Base-by-base conservation (phyloP, 768 basidiomycete species). In the Lentinula lateritia region DNA sequence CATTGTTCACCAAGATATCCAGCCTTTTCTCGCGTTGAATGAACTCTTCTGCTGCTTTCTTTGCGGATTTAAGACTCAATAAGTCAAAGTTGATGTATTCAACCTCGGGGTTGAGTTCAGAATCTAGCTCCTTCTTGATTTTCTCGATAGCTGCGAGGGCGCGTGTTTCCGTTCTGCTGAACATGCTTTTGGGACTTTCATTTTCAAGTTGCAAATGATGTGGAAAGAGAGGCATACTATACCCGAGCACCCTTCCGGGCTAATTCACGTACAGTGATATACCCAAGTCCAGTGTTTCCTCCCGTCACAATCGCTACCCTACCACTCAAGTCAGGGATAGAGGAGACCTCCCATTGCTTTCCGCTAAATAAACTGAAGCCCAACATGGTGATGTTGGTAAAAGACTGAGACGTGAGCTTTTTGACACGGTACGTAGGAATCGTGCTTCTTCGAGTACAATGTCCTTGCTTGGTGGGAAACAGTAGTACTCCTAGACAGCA, bases 1-100 rank as follows among this genome's bases (percentile, higher is more conserved):
- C 63, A 57, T 64, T 64, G 36, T 61, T 61, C 10, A 64, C 54
- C n/a, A 64, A 43, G 28, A 64, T 61, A 55, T 64, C 63, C 20
- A 64, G 60, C 36, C 63, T 60, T 20, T 5, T 39, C 38, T 64
- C 63, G 7, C 28, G 42, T 32, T 48, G 32, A 16, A 64, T n/a
- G 23, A 64, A 61, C 48, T 61, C 43, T 46, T 64, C 53, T 10
- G 63, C 63, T 9, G 63, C 63, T 52, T 36, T 18, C 35, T 61
- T 64, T 7, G 42, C 60, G 43, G 60, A 35, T 23, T 46, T 46
- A 10, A 64, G 39, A 28, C 43, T 61, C 6, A 45, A 28, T 15
- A 64, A 48, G 42, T 64, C 60, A 34, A 64, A 64, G 8, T 61
- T 32, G 36, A 63, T 46, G 41, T 58, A 63, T 8, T 50, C 48